phyloP scores from a whole-genome alignment of 1,284 basidiomycete species.

The Chiua sp. region DNA sequence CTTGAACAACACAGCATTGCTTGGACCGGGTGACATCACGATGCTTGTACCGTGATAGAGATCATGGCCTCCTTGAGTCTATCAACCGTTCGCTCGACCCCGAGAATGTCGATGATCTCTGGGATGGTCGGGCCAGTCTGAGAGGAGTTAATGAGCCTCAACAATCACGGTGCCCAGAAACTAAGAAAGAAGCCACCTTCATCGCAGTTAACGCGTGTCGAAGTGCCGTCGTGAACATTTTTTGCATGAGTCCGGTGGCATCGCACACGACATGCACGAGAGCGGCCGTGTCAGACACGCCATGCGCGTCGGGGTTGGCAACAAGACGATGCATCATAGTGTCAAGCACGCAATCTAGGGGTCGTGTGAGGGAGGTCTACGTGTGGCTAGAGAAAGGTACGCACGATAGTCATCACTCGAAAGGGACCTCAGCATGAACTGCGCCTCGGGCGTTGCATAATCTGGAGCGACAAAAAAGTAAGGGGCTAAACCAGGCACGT shows the following conservation, averaged over 20 bases:
- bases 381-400: slow-evolving; percentile 22
- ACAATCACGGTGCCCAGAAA: not conserved
- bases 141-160: not conserved
- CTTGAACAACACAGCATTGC: too few species aligned
- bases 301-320: slow-evolving; percentile 13
- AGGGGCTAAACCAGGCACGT: slow-evolving; percentile 68
- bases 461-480: slow-evolving; percentile 81
- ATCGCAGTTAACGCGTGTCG: slow-evolving; percentile 81
- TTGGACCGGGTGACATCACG: not conserved
- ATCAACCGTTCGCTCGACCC: slow-evolving; percentile 38
- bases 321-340: slow-evolving; percentile 12
- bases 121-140: slow-evolving; percentile 56
- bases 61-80: slow-evolving; percentile 36
- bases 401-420: slow-evolving; percentile 48
- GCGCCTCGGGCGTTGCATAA: slow-evolving; percentile 58
- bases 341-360: slow-evolving; percentile 28
- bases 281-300: slow-evolving; percentile 42
- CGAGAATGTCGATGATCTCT: slow-evolving; percentile 50
- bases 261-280: slow-evolving; percentile 54
- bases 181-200: slow-evolving; percentile 57
- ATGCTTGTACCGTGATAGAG: not conserved
- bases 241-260: slow-evolving; percentile 49
- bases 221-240: slow-evolving; percentile 70
- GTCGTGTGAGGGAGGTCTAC: not conserved
- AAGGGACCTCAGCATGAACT: slow-evolving; percentile 56